Base-by-base conservation (phyloP, 1,284 basidiomycete genomes). In the Cerioporus squamosus region DNA sequence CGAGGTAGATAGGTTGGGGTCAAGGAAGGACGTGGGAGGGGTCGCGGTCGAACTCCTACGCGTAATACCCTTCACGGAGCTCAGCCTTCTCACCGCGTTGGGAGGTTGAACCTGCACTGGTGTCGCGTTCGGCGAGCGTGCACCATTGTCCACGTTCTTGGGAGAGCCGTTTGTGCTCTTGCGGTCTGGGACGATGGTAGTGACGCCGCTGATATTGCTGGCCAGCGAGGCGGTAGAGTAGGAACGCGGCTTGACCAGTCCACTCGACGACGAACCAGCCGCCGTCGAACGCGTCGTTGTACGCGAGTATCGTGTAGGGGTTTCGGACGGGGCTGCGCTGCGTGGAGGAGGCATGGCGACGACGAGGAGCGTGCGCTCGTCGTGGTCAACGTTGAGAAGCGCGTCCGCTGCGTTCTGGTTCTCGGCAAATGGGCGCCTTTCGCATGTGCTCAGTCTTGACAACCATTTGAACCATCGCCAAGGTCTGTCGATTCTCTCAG, bases 121-220 rank as follows among this genome's bases (percentile, higher is more conserved):
- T 5, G 70, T 72, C 52, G 71, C 70, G 53, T 74, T 72, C 15
- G 70, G 66, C n/a, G 66, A 66, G 23, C 65, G 54, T 10, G 59
- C 59, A 14, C 54, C 66, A 5, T 65, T 57, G 53, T 51, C 52
- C 8, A 46, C 51, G 14, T 60, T 58, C 49, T 62, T 62, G 31
- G 58, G 55, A 17, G 62, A 55, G 24, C 65, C 64, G 26, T 70
- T 71, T 10, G 60, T 63, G 50, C 57, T 64, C 55, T 64, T 61
- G 45, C 64, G 68, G 51, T 65, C 63, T 5, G 79, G 79, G 39
- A 76, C 76, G 55, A 80, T 70, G 29, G 79, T 80, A 10, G 80
- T 76, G 59, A 74, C 72, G 8, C 75, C 77, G 59, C 73, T 75
- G 44, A 63, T 53, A 49, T 71, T 67, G 66, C 74, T 74, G 53